Conservation (phyloP, 768 basidiomycete genomes). For the Agrocybe praecox region DNA sequence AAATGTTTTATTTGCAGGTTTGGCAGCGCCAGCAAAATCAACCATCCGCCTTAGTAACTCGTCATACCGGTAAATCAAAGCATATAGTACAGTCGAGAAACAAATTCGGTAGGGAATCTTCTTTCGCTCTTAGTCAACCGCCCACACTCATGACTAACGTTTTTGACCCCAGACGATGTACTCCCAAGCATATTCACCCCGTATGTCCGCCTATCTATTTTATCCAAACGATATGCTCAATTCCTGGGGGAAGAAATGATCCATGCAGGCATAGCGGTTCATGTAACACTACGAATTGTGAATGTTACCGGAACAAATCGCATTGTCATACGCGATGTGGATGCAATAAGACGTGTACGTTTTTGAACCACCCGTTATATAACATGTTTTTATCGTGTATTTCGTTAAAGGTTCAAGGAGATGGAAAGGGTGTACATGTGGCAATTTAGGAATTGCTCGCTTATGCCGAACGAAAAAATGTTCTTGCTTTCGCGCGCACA, state of each 20-base stretch:
- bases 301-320: conserved; percentile 49
- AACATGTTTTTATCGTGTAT: neutral
- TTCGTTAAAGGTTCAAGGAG: conserved; percentile 49
- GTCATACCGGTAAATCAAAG: neutral
- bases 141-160: neutral
- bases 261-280: conserved; percentile 63
- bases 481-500: conserved; percentile 47
- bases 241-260: conserved; percentile 33
- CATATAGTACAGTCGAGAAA: neutral
- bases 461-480: conserved; percentile 47
- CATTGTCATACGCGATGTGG: conserved; percentile 60
- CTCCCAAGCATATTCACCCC: conserved; percentile 22
- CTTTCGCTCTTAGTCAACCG: neutral
- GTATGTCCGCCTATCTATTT: no score
- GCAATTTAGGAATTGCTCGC: conserved; percentile 17
- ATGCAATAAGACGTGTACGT: conserved; percentile 53
- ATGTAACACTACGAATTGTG: conserved; percentile 48
- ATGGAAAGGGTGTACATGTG: conserved; percentile 61
- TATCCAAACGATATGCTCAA: neutral
- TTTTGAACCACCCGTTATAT: conserved; percentile 2
- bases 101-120: neutral
- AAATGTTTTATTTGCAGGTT: neutral
- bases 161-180: conserved; percentile 3
- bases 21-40: conserved; percentile 5
- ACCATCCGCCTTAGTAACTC: neutral